Evolutionary conservation across 177 flowering plant species (phyloP).

Genomic region (Vitis hybrid): DNA sequence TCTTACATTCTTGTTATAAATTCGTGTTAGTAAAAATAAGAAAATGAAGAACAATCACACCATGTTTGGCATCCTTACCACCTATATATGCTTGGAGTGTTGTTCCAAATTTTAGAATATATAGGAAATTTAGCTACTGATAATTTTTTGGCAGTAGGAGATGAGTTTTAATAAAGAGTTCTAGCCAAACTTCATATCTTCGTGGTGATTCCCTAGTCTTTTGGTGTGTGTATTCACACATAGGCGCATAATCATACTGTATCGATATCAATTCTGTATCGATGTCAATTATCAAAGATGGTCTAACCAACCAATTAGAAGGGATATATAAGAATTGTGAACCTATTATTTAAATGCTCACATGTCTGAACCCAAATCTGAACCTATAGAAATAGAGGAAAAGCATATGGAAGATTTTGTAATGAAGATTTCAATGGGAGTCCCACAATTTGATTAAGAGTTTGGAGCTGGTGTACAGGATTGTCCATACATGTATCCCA

Average conservation of each 20-base stretch:
- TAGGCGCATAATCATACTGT: slow-evolving; percentile 4
- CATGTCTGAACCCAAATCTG: slow-evolving; percentile 32
- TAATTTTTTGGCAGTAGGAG: too few relatives aligned
- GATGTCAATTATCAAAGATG: slow-evolving; percentile 14
- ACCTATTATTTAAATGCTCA: slow-evolving; percentile 42
- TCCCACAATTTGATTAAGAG: slow-evolving; percentile 32
- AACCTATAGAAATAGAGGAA: neutral
- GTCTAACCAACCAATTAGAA: slow-evolving; percentile 2
- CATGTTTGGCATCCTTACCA: too few relatives aligned
- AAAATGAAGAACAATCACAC: too few relatives aligned
- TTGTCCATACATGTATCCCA: neutral
- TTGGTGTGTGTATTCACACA: too few relatives aligned
- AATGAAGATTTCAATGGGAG: slow-evolving; percentile 39
- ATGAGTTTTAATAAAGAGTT: too few relatives aligned
- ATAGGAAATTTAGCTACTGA: too few relatives aligned
- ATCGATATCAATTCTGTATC: neutral
- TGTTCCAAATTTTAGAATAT: too few relatives aligned
- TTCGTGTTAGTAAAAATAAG: too few relatives aligned
- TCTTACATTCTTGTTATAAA: too few relatives aligned
- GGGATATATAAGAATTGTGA: slow-evolving; percentile 14
- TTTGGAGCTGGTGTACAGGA: slow-evolving; percentile 23
- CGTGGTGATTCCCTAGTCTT: too few relatives aligned
- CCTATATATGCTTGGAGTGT: too few relatives aligned
- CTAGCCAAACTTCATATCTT: too few relatives aligned
- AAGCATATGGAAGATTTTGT: slow-evolving; percentile 42